A percentile compares a stretch with the other conserved stretches of the same genome.
Evolutionary conservation across 345 rosid genomes (phyloP).

Genomic region (Sapria himalayana): DNA sequence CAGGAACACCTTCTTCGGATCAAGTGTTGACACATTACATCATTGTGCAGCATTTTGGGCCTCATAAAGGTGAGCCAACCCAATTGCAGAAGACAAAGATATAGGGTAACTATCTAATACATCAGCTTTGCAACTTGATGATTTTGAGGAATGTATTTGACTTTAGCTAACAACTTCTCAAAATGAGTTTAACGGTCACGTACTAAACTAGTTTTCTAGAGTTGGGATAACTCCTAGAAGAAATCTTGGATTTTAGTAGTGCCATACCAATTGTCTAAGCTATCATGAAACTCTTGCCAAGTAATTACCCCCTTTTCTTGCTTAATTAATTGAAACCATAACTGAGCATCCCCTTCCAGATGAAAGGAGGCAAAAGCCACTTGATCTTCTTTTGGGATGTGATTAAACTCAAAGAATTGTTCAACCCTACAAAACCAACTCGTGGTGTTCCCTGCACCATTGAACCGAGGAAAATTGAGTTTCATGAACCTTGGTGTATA

Average conservation of each 20-base stretch:
- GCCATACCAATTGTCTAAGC: constrained; percentile 1
- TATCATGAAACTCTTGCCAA: background rate
- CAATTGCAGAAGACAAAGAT: background rate
- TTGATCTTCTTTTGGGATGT: background rate
- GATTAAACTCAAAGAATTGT: too few relatives aligned
- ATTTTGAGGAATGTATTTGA: background rate
- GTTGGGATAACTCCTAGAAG: background rate
- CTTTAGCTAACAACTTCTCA: constrained; percentile 3
- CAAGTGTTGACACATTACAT: background rate
- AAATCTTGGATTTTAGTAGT: background rate
- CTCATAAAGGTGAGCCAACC: constrained; percentile 1
- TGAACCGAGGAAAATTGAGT: too few relatives aligned
- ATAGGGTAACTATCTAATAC: background rate
- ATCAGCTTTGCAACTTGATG: background rate
- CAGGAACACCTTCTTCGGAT: too few relatives aligned
- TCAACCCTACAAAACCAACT: too few relatives aligned
- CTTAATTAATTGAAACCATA: background rate
- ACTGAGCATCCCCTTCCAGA: background rate
- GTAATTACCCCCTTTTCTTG: background rate
- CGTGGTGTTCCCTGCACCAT: too few relatives aligned
- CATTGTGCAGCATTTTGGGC: background rate
- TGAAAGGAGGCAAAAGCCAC: background rate
- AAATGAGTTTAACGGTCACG: background rate
- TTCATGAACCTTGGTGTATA: too few relatives aligned
- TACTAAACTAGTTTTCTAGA: background rate